A percentile compares a stretch with the other conserved stretches of the same genome.
Evolutionary conservation across 495 filamentous ascomycete genomes (phyloP).

Genomic region (Friedmanniomyces endolithicus): DNA sequence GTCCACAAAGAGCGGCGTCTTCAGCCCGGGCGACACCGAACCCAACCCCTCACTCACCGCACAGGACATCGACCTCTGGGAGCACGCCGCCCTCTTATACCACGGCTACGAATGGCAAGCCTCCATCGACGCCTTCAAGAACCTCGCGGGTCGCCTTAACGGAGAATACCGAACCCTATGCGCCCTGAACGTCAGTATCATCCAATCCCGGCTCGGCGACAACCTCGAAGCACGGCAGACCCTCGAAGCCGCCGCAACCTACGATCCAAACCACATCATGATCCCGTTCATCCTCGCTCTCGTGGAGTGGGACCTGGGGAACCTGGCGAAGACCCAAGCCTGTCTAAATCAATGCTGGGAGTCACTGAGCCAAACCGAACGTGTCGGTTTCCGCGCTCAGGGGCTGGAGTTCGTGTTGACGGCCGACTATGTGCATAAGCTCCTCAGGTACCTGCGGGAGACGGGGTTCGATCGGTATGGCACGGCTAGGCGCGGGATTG

Average conservation of each 20-base stretch:
- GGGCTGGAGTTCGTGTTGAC: slow-evolving; percentile 12
- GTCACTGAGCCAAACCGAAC: neutral
- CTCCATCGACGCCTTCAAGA: slow-evolving; percentile 5
- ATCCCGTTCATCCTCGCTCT: slow-evolving; percentile 5
- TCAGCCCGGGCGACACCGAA: neutral
- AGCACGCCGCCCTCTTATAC: slow-evolving; percentile 20
- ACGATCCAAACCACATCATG: neutral
- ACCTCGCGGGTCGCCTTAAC: neutral
- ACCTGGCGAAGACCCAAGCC: neutral
- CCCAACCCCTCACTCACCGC: neutral
- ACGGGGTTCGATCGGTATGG: neutral
- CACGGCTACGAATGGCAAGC: slow-evolving; percentile 18
- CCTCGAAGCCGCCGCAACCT: neutral
- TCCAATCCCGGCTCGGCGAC: slow-evolving; percentile 14
- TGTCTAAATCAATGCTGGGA: neutral
- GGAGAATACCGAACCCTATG: neutral
- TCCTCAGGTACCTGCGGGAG: neutral
- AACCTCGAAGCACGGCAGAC: neutral
- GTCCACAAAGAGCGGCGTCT: neutral
- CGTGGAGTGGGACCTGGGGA: slow-evolving; percentile 3
- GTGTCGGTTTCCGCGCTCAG: neutral
- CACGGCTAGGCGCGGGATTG: neutral
- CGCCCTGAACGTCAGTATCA: slow-evolving; percentile 9
- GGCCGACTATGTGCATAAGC: neutral
- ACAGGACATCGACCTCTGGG: slow-evolving; percentile 18